Percentiles rank a stretch among this genome's conserved stretches.
phyloP scores from a whole-genome alignment of 192 early-diverging fungal genomes.

The Coemansia sp. region DNA sequence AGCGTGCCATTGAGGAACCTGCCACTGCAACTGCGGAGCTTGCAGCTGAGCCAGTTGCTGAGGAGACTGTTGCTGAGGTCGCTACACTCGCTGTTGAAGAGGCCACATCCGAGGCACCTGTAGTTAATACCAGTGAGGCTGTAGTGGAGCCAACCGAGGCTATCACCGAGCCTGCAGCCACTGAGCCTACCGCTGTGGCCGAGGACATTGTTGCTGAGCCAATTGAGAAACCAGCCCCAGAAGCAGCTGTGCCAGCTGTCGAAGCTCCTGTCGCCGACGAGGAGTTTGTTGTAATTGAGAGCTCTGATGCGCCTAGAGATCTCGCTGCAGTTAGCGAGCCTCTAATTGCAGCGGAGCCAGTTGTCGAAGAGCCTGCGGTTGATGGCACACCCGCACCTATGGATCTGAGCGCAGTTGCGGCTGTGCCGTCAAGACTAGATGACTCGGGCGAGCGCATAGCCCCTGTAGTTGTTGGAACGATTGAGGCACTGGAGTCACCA shows the following conservation, averaged over 20 bases:
- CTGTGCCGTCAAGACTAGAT: conserved; percentile 1
- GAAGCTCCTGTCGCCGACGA: not conserved
- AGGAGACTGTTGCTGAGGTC: not conserved
- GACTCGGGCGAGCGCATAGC: conserved; percentile 17
- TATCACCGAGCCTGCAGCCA: not conserved
- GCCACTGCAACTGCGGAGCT: not conserved
- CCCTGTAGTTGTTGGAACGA: conserved; percentile 42
- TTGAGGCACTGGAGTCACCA: conserved; percentile 15
- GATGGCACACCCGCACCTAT: not conserved
- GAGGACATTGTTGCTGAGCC: not conserved
- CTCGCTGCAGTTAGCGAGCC: not conserved
- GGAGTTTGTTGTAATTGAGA: not conserved
- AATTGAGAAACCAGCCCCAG: not conserved
- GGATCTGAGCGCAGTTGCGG: not conserved
- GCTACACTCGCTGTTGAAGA: not conserved
- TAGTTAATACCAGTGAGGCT: not conserved
- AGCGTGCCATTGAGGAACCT: not conserved
- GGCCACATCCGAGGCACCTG: no score
- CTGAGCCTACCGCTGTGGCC: not conserved
- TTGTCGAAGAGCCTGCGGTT: not conserved
- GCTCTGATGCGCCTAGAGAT: not conserved
- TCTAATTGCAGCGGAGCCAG: not conserved
- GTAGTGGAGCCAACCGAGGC: not conserved
- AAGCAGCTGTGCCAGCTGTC: not conserved
- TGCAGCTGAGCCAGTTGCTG: not conserved